Evolutionary conservation across 2,329 filamentous ascomycete species (phyloP), one percentile per base, ranked within the genome.

Genomic region (Colletotrichum sublineola): DNA sequence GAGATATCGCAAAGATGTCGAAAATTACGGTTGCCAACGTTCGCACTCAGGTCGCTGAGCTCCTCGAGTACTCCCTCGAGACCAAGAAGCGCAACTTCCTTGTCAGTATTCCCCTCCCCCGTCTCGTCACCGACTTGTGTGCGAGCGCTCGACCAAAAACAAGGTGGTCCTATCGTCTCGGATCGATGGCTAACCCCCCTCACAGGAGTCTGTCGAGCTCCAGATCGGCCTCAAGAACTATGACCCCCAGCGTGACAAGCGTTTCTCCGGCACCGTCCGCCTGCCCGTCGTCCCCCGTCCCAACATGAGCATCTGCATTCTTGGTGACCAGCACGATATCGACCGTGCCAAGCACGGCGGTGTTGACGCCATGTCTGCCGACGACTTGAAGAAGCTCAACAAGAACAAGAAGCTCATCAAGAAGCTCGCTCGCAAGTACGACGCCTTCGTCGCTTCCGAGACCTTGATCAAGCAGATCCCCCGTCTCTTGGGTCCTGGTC

Each of bases 401-500:
- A 99, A 99, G 94, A 99, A 99, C 94, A 98, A 99, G 94, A 99
- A 99, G 93, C 93, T 98, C 83, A 98, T 99, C 93, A 99, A 99
- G 95, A 99, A 99, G 93, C 94, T 99, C 79, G 96, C 96, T 77
- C 95, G 95, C 92, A 99, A 99, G 91, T 98, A 99, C 92, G 96
- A 99, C 87, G 96, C 96, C 80, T 99, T 99, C 89, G 88, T 99
- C 84, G 93, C 96, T 85, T 98, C 96, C 84, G 96, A 99, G 84
- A 89, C 93, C 82, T 89, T 99, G 83, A 98, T 99, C 93, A 98
- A 97, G 93, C 95, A 98, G 91, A 98, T 99, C 82, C 96, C 96
- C 81, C 96, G 96, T 98, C 95, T 99, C 86, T 89, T 99, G 84
- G 96, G 96, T 86, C 96, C 95, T 80, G 95, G 95, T 95, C 93